phyloP scores from a whole-genome alignment of 2,329 filamentous ascomycete genomes.

The Ciborinia camelliae region DNA sequence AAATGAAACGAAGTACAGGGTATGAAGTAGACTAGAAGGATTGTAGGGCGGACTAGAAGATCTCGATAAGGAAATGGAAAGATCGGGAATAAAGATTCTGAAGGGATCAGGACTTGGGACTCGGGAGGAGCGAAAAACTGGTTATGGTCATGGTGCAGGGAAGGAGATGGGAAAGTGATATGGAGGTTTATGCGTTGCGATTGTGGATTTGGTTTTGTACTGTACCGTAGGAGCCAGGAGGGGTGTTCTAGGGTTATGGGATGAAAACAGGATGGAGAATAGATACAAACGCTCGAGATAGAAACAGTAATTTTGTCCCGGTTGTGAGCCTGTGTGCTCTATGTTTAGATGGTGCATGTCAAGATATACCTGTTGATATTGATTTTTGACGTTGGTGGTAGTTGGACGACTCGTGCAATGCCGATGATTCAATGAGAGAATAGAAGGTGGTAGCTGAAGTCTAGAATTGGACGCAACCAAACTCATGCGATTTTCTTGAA shows the following conservation, averaged over 20 bases:
- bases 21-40: background rate
- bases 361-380: background rate
- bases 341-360: background rate
- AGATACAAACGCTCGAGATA: background rate
- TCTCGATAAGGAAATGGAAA: background rate
- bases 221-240: background rate
- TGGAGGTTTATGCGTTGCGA: constrained; percentile 2
- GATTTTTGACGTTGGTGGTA: background rate
- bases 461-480: background rate
- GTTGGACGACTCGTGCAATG: no score
- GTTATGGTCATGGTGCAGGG: background rate
- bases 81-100: background rate
- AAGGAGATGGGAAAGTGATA: background rate
- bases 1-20: background rate
- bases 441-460: background rate
- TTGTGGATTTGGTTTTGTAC: background rate
- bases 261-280: background rate
- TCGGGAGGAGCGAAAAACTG: background rate
- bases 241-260: background rate
- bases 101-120: no score
- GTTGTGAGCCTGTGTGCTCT: background rate
- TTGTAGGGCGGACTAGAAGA: background rate
- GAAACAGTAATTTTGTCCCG: background rate
- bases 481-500: background rate
- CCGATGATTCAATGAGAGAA: background rate